Conservation (phyloP, 192 early-diverging fungal species). For the Geosiphon pyriformis region DNA sequence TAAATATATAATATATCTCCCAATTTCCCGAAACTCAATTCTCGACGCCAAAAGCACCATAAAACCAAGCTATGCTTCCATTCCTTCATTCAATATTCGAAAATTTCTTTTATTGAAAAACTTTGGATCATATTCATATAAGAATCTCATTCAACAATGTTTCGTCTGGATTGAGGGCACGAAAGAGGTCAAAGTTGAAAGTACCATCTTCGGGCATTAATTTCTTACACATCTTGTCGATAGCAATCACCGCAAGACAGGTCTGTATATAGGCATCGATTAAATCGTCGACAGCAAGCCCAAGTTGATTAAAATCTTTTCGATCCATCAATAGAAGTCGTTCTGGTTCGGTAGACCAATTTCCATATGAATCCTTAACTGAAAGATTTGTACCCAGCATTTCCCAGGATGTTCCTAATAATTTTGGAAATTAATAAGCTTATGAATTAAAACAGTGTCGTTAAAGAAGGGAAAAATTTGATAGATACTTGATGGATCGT, state of each 20-base stretch:
- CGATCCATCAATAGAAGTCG: conserved; percentile 83
- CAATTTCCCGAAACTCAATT: too few relatives aligned
- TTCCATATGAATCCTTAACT: conserved; percentile 66
- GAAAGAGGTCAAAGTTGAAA: conserved; percentile 55
- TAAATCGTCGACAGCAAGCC: conserved; percentile 77
- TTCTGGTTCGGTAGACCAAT: conserved; percentile 80
- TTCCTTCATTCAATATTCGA: too few relatives aligned
- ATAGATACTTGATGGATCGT: conserved; percentile 24
- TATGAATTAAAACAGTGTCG: neutral
- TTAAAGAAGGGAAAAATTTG: neutral
- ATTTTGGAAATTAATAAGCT: neutral
- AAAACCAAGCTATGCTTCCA: too few relatives aligned
- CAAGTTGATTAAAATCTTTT: conserved; percentile 85
- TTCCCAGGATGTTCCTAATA: conserved; percentile 70
- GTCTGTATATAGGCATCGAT: conserved; percentile 90
- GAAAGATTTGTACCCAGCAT: conserved; percentile 88
- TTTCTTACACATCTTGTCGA: conserved; percentile 70
- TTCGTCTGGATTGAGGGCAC: conserved; percentile 56
- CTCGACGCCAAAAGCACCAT: too few relatives aligned
- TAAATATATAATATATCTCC: too few relatives aligned
- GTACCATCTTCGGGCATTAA: conserved; percentile 43
- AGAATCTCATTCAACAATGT: conserved; percentile 51
- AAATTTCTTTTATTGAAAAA: too few relatives aligned
- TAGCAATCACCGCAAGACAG: conserved; percentile 75
- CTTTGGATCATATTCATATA: too few relatives aligned